A percentile compares a stretch with the other conserved stretches of the same genome.
phyloP scores from a whole-genome alignment of 139 green algal genomes.

The Chlorella ohadii region DNA sequence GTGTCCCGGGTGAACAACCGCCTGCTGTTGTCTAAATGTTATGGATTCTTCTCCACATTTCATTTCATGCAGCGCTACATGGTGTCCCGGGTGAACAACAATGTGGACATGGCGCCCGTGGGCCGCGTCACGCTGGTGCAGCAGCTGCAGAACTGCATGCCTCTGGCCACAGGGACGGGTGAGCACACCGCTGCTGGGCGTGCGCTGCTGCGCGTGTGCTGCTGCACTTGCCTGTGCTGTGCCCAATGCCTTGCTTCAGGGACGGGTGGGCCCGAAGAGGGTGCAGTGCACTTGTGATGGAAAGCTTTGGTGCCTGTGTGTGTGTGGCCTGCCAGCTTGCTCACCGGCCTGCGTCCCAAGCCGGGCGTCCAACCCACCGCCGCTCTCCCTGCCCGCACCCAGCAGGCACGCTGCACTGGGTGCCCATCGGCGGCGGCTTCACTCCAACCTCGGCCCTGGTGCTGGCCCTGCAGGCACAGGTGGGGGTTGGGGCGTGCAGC shows the following conservation, averaged over 20 bases:
- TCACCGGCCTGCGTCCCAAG: too few relatives aligned
- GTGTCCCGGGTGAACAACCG: background rate
- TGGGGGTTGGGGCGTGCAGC: too few relatives aligned
- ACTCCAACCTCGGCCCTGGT: constrained; percentile 25
- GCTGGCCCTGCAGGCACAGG: background rate
- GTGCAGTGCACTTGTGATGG: too few relatives aligned
- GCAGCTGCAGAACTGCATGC: constrained; percentile 52
- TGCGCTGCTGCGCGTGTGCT: background rate
- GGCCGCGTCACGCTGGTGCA: constrained; percentile 40
- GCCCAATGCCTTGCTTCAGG: too few relatives aligned
- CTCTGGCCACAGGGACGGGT: background rate
- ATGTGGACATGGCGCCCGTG: constrained; percentile 35
- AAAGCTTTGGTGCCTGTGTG: too few relatives aligned
- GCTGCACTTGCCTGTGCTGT: background rate
- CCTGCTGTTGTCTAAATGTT: too few relatives aligned
- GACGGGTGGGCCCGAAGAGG: too few relatives aligned
- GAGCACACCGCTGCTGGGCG: background rate
- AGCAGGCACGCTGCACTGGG: constrained; percentile 7
- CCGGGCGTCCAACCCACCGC: too few relatives aligned
- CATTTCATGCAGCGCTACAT: constrained; percentile 25
- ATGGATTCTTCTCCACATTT: too few relatives aligned
- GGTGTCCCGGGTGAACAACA: background rate
- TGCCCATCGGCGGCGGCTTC: constrained; percentile 16
- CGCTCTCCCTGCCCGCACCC: background rate
- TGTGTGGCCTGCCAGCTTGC: too few relatives aligned